Percentiles rank a stretch among this genome's conserved stretches.
These are phyloP conservation scores for Tricholoma hemisulphureum DNA, from an alignment of 768 basidiomycete genomes.

Conservation along the genomic window DNA sequence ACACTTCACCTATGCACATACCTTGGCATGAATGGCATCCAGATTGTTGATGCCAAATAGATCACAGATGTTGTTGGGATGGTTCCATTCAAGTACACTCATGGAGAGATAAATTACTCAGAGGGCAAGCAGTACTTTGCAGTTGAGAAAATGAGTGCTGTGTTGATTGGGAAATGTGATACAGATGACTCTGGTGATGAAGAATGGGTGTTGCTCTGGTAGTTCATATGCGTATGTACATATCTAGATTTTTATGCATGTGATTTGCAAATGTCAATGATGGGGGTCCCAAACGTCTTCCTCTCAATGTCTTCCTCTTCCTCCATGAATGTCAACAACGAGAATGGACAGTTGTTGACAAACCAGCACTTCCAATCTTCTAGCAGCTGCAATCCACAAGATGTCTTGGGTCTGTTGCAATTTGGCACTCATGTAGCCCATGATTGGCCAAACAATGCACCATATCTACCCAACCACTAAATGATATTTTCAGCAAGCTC, in stretches of 20 bases:
- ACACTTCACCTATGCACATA: neutral
- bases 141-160: neutral
- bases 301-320: neutral
- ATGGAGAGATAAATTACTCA: neutral
- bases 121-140: neutral
- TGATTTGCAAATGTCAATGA: neutral
- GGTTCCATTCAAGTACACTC: neutral
- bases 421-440: neutral
- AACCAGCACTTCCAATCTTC: neutral
- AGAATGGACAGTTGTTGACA: neutral
- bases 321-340: neutral
- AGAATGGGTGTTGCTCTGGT: neutral
- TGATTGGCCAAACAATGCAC: neutral
- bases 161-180: neutral
- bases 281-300: too few relatives aligned
- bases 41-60: neutral
- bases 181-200: neutral
- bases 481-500: neutral
- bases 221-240: neutral
- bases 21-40: neutral
- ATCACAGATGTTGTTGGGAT: neutral
- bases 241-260: neutral
- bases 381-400: neutral
- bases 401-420: neutral
- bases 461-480: neutral